Conservation (phyloP, 208 protist genomes). For the Crithidia bombi region DNA sequence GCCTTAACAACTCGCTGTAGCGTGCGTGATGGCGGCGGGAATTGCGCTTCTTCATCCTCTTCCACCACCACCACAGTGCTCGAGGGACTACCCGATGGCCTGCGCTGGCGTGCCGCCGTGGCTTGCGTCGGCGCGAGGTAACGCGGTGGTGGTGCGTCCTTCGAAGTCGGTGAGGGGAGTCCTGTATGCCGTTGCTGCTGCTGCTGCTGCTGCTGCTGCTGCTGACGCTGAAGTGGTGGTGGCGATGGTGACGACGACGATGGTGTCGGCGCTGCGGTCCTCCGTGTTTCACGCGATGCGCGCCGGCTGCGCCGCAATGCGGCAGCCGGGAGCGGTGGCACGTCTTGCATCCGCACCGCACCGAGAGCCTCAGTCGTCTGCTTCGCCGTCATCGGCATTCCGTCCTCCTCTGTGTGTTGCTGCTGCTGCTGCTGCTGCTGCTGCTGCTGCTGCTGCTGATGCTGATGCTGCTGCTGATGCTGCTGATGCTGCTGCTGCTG, state of each 20-base stretch:
- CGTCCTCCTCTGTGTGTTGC: too few species aligned
- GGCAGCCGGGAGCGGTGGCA: too few species aligned
- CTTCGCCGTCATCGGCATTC: too few species aligned
- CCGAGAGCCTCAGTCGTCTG: too few species aligned
- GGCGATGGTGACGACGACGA: not conserved
- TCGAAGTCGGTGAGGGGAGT: not conserved
- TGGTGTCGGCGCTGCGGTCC: not conserved
- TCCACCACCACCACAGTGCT: too few species aligned
- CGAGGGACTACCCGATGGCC: too few species aligned
- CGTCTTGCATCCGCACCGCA: too few species aligned
- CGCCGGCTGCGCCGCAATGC: too few species aligned
- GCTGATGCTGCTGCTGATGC: not conserved
- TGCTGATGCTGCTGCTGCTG: not conserved
- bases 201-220: not conserved
- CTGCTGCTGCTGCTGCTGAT: not conserved
- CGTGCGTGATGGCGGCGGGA: not conserved
- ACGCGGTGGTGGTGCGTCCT: not conserved
- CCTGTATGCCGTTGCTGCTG: not conserved
- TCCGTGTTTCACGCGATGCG: too few species aligned
- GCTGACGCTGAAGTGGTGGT: not conserved
- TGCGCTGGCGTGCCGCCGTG: not conserved
- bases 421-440: not conserved
- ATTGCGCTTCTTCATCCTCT: not conserved
- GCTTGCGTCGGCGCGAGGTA: not conserved
- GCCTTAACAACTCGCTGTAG: too few species aligned